Percentiles rank a stretch among this genome's conserved stretches.
phyloP scores from a whole-genome alignment of 352 stramenopile species.

The Lagenidium giganteum region DNA sequence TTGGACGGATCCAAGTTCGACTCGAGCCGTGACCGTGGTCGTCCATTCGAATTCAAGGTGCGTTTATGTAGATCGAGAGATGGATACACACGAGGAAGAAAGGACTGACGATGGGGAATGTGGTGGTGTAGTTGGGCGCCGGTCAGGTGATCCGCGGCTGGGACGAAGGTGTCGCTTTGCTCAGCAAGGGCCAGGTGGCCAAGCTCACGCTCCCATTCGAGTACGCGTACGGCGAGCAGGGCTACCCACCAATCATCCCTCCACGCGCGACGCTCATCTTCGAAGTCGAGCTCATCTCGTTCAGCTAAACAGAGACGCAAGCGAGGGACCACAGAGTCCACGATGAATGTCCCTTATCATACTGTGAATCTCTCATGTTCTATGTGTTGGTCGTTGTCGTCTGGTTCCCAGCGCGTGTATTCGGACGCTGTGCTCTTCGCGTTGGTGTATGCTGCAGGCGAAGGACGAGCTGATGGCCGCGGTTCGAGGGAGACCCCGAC shows the following conservation, averaged over 20 bases:
- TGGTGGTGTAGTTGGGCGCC: constrained; percentile 40
- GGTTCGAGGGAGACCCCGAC: not conserved
- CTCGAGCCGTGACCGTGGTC: constrained; percentile 69
- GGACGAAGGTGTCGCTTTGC: constrained; percentile 70
- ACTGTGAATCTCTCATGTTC: no score
- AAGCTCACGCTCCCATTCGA: constrained; percentile 91
- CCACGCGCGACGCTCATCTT: constrained; percentile 91
- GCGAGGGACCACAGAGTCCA: not conserved
- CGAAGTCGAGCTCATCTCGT: constrained; percentile 89
- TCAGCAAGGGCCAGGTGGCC: constrained; percentile 93
- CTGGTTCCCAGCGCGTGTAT: no score
- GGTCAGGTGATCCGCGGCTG: constrained; percentile 78
- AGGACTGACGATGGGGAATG: not conserved
- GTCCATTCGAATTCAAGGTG: constrained; percentile 73
- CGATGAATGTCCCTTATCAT: no score
- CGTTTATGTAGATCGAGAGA: no score
- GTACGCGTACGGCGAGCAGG: constrained; percentile 91
- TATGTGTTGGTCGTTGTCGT: no score
- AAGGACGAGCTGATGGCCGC: constrained; percentile 5
- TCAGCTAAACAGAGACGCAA: constrained; percentile 30
- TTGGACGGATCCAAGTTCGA: constrained; percentile 78
- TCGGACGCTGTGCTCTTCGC: not conserved
- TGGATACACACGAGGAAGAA: no score
- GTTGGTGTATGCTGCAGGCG: constrained; percentile 4
- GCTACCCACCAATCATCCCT: constrained; percentile 87